phyloP scores from a whole-genome alignment of 108 stramenopile species.

The Nitzschia putrida region DNA sequence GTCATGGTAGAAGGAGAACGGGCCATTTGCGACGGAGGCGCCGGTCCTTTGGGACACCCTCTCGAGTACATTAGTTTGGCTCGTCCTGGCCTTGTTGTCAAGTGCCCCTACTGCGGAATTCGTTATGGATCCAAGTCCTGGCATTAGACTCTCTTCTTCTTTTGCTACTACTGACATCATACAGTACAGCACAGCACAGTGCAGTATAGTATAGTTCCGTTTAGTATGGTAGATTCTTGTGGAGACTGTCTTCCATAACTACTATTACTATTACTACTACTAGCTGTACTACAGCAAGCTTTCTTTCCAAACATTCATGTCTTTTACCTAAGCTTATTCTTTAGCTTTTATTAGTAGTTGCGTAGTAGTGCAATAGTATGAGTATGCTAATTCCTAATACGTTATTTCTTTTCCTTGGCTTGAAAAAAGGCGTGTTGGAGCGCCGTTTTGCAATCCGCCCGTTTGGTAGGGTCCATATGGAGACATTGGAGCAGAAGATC shows the following conservation, averaged over 20 bases:
- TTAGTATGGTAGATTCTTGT: too few relatives aligned
- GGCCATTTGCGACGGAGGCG: conserved; percentile 94
- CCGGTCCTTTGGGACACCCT: conserved; percentile 95
- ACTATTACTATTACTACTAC: too few relatives aligned
- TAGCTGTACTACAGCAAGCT: not conserved
- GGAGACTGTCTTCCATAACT: not conserved
- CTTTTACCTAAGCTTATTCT: too few relatives aligned
- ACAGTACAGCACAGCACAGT: too few relatives aligned
- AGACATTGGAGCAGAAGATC: conserved; percentile 87
- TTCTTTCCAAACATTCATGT: too few relatives aligned
- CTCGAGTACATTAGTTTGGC: conserved; percentile 88
- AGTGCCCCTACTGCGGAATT: conserved; percentile 84
- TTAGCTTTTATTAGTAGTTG: too few relatives aligned
- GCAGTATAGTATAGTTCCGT: too few relatives aligned
- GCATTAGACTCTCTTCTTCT: conserved; percentile 1
- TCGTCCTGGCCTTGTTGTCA: conserved; percentile 57
- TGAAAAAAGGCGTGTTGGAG: conserved; percentile 47
- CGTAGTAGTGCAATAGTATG: too few relatives aligned
- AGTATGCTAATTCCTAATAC: too few relatives aligned
- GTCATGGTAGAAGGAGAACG: conserved; percentile 90
- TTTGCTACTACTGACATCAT: too few relatives aligned
- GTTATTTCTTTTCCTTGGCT: too few relatives aligned
- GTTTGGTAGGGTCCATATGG: conserved; percentile 83
- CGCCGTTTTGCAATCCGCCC: conserved; percentile 53
- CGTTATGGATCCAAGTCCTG: conserved; percentile 46